Percentiles rank a stretch among this genome's conserved stretches.
Evolutionary conservation across 2,329 filamentous ascomycete species (phyloP).

Genomic region (Beauveria sp.): DNA sequence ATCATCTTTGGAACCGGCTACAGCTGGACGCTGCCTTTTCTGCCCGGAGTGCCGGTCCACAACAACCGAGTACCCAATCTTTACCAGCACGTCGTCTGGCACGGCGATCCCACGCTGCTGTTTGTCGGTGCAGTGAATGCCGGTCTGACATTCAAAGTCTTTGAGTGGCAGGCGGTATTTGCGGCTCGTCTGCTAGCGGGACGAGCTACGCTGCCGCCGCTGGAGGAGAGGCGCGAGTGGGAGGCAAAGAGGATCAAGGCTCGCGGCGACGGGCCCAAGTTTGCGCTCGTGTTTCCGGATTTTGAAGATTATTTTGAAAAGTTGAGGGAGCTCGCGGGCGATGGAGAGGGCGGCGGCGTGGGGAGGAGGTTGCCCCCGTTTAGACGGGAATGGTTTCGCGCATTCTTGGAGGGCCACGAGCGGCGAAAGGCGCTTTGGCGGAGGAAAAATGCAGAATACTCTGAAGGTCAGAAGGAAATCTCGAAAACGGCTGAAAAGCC

Average conservation of each 20-base stretch:
- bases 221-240: conserved; percentile 45
- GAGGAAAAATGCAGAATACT: neutral
- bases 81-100: conserved; percentile 52
- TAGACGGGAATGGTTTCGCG: conserved; percentile 36
- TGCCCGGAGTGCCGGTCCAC: conserved; percentile 41
- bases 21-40: conserved; percentile 55
- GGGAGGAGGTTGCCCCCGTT: conserved; percentile 40
- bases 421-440: conserved; percentile 33
- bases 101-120: conserved; percentile 43
- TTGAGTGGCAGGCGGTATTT: conserved; percentile 60
- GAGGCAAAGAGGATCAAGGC: conserved; percentile 45
- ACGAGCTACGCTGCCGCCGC: conserved; percentile 40
- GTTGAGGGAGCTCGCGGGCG: conserved; percentile 41
- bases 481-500: neutral
- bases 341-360: conserved; percentile 27
- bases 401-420: conserved; percentile 48
- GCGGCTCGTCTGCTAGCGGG: conserved; percentile 52
- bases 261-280: conserved; percentile 49
- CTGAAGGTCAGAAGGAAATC: neutral
- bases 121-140: conserved; percentile 52
- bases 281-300: conserved; percentile 50
- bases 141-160: conserved; percentile 59
- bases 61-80: conserved; percentile 49
- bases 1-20: conserved; percentile 63
- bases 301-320: conserved; percentile 60